Evolutionary conservation across 495 filamentous ascomycete genomes (phyloP), one percentile per base, ranked within the genome.

Genomic region (Achaetomiella virescens): DNA sequence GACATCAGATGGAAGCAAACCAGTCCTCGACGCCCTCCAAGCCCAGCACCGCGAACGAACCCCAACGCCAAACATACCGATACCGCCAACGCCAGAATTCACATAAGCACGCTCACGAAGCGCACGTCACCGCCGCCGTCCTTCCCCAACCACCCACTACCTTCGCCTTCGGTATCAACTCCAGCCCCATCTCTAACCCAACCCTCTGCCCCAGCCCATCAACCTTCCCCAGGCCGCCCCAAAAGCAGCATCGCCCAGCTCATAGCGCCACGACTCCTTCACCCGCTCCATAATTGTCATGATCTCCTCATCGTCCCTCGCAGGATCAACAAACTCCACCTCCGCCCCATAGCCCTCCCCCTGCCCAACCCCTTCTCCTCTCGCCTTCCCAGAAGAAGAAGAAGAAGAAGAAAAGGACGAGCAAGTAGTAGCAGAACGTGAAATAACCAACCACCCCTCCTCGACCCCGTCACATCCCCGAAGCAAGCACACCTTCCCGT

Each of bases 401-500:
- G 2, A 18, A 0, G 51, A 21, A 12, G 29, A 6, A 15, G 8
- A n/a, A n/a, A n/a, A n/a, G n/a, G n/a, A n/a, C n/a, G n/a, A n/a
- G n/a, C n/a, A n/a, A n/a, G n/a, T n/a, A n/a, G n/a, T n/a, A n/a
- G n/a, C n/a, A n/a, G n/a, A n/a, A n/a, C n/a, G n/a, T 17, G 25
- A n/a, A 41, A 72, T 48, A 33, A 78, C 75, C 17, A 78, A 38
- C 33, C 67, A 66, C 18, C 74, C 63, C 55, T 77, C 70, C 45
- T 69, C 51, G 20, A 79, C 58, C 2, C 63, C 47, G 1, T 65
- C 68, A 43, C 79, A 79, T 41, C 66, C 70, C 42, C 73, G 66
- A 37, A 79, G 62, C 38, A 78, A 57, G 35, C 64, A 65, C 43
- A 75, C 72, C 63, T 81, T 79, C 63, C 72, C 77, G 56, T 78